A percentile compares a stretch with the other conserved stretches of the same genome.
These are phyloP conservation scores for Coemansia sp. DNA, from an alignment of 192 early-diverging fungal species.

Conservation along the genomic window DNA sequence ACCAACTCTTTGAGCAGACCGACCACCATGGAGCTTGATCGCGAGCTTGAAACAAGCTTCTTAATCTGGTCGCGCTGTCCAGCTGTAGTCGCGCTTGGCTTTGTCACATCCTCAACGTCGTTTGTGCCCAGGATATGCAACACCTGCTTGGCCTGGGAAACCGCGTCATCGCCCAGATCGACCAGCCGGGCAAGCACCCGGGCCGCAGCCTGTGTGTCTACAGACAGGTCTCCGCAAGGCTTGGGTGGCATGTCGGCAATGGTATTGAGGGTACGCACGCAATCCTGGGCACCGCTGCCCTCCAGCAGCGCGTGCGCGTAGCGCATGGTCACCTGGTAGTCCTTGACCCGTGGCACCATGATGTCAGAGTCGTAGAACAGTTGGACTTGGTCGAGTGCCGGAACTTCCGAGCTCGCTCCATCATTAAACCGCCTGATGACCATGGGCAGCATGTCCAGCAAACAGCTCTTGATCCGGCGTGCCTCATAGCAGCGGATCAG, in stretches of 20 bases:
- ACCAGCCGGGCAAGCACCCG: background rate
- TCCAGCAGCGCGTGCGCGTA: slow-evolving; percentile 29
- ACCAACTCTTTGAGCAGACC: too few species aligned
- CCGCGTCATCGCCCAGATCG: background rate
- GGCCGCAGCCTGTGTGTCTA: slow-evolving; percentile 5
- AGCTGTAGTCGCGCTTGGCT: too few species aligned
- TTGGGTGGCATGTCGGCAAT: slow-evolving; percentile 25
- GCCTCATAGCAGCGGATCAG: slow-evolving; percentile 23
- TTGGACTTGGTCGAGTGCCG: background rate
- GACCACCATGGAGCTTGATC: too few species aligned
- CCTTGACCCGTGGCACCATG: background rate
- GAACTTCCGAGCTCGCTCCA: background rate
- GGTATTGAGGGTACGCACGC: slow-evolving; percentile 11
- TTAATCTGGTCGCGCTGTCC: too few species aligned
- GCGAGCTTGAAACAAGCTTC: too few species aligned
- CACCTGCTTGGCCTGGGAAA: background rate
- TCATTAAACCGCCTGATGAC: slow-evolving; percentile 13
- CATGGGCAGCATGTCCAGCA: slow-evolving; percentile 29
- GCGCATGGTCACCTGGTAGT: slow-evolving; percentile 13
- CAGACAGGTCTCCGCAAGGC: background rate
- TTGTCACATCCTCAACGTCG: slow-evolving; percentile 8
- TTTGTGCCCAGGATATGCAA: slow-evolving; percentile 5
- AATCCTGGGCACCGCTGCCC: background rate
- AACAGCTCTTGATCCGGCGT: slow-evolving; percentile 6
- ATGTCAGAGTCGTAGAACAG: slow-evolving; percentile 12